Base-by-base conservation (phyloP, 306 rosid genomes). In the Rosa chinensis region DNA sequence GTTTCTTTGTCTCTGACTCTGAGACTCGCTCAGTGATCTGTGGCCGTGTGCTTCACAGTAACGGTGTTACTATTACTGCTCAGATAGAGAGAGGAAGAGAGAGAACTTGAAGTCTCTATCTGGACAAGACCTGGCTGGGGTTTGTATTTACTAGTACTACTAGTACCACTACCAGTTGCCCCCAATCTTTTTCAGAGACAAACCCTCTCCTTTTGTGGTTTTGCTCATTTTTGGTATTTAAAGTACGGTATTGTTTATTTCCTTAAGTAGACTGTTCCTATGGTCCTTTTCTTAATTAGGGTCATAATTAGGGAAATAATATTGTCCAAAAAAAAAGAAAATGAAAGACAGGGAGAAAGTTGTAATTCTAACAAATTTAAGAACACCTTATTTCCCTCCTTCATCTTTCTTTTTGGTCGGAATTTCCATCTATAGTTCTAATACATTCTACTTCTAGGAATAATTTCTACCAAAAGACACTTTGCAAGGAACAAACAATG, bases 111-210 rank as follows among this genome's bases (percentile, higher is more conserved):
- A 32, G 20, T 28, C 20, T 28, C 42, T 5, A 20, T 62, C 68
- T 62, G 20, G 68, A 62, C 42, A 62, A 28, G 68, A 62, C 68
- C 42, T 62, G 70, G 69, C 40, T 62, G 68, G 68, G 69, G 69
- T n/a, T 63, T 43, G 69, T 63, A 8, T 25, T 8, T 3, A 4
- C 28, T 13, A 23, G n/a, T 28, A 63, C 70, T 3, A 4, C 28
- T 13, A 23, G 43, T 28, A 63, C 70, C 25, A 37, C 71, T 66
- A 35, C 13, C 72, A 18, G 72, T 66, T 8, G 49, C 72, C 16
- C 8, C 42, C 48, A 7, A 35, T 48, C 48, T 39, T 39, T 66
- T 66, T 3, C 71, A 39, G 39, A 1, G 6, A 16, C 48, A 8
- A 8, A 39, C 10, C 69, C n/a, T 25, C 21, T 32, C 6, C 72